Evolutionary conservation across 2,329 filamentous ascomycete genomes (phyloP), one percentile per base, ranked within the genome.

Genomic region (Fusarium virguliforme): DNA sequence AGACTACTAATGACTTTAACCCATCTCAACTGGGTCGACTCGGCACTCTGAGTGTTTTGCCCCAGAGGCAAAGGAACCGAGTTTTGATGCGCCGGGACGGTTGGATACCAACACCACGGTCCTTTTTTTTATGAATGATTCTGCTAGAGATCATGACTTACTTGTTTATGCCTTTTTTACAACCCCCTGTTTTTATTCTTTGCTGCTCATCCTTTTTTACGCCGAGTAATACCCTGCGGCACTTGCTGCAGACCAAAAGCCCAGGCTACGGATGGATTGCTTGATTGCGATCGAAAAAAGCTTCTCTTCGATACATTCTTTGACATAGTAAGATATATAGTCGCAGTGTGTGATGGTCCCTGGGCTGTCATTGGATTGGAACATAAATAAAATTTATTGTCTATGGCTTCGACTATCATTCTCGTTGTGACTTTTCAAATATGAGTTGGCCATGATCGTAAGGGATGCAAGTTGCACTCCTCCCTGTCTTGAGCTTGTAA

Each of bases 271-370:
- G 50, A n/a, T 37, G 30, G 50, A 13, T 54, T 37, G 50, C 50
- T 37, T 37, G 8, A 54, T 22, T 13, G 50, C 15, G 37, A 61
- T 26, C 7, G 22, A 26, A 37, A 67, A 55, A 68, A 37, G 22
- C 35, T 70, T 50, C 67, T 68, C 55, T 71, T 71, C 68, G 2
- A 68, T 22, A 71, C 68, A 58, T 51, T 71, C 68, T 5, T 71
- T 71, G 12, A 58, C 8, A 71, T 68, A 71, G 68, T 61, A 56
- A 48, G 55, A 71, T 60, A 71, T 60, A 64, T 71, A 68, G 67
- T 35, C 51, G 67, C 64, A 24, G 38, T 35, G 32, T 46, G 9
- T 18, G 9, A 62, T 60, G 60, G 56, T 38, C 30, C 68, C 68
- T 60, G 8, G 24, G 37, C 48, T 60, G 38, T 70, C 63, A 61